phyloP scores from a whole-genome alignment of 2,329 filamentous ascomycete genomes.

The Aspergillus fischeri region DNA sequence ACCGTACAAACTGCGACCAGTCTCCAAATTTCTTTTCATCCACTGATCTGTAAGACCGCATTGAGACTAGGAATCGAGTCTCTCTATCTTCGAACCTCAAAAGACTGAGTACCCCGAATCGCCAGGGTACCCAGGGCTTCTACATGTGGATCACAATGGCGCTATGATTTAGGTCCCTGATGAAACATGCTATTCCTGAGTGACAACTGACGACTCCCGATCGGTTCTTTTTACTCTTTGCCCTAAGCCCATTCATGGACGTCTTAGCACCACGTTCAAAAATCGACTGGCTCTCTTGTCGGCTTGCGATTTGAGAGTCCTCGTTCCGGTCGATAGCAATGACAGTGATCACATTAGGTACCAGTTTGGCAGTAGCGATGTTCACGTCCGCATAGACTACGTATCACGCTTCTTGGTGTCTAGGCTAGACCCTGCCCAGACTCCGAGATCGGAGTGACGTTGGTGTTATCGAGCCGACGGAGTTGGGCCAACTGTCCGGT shows the following conservation, averaged over 20 bases:
- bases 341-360: background rate
- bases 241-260: background rate
- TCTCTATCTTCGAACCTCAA: background rate
- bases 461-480: background rate
- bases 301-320: background rate
- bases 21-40: background rate
- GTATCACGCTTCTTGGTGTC: background rate
- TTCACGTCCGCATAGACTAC: background rate
- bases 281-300: background rate
- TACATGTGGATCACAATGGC: background rate
- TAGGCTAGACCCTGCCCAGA: background rate
- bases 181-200: background rate
- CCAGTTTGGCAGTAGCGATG: background rate
- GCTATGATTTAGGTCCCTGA: background rate
- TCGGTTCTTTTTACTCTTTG: background rate
- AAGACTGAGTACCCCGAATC: background rate
- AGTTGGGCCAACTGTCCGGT: background rate
- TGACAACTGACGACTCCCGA: background rate
- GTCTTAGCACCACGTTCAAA: background rate
- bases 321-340: background rate
- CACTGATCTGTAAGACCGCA: background rate
- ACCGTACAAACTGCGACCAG: background rate
- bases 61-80: background rate
- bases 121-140: background rate
- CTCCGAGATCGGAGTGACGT: background rate